Percentiles rank a stretch among this genome's conserved stretches.
Evolutionary conservation across 768 basidiomycete species (phyloP).

Genomic region (Russula ochroleuca): DNA sequence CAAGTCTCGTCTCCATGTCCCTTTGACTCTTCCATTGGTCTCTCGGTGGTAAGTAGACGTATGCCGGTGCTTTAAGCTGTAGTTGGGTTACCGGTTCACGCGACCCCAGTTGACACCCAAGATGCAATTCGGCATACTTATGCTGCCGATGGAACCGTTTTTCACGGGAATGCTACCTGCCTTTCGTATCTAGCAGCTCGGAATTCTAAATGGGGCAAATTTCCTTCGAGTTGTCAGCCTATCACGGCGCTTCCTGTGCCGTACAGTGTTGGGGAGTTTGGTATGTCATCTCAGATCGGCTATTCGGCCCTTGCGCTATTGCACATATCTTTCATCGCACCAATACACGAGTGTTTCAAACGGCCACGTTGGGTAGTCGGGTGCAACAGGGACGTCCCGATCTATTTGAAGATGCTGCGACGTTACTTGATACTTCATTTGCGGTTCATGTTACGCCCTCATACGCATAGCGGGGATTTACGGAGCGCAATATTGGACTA

Average conservation of each 20-base stretch:
- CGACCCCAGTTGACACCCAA: not conserved
- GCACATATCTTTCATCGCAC: not conserved
- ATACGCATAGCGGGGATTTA: not conserved
- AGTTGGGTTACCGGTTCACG: slow-evolving; percentile 2
- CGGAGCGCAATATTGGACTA: not conserved
- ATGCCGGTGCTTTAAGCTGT: not conserved
- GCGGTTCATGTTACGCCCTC: not conserved
- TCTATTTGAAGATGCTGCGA: not conserved
- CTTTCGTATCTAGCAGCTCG: not conserved
- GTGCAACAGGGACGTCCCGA: not conserved
- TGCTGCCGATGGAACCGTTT: not conserved
- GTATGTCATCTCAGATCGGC: not conserved
- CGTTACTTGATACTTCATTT: too few relatives aligned
- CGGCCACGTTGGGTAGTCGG: not conserved
- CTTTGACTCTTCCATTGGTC: not conserved
- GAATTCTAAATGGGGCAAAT: not conserved
- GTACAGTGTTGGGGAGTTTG: not conserved
- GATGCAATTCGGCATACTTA: not conserved
- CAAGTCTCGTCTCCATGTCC: not conserved
- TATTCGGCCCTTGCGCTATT: not conserved
- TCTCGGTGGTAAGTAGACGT: not conserved
- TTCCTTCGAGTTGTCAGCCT: not conserved
- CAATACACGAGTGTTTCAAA: not conserved
- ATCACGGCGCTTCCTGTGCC: not conserved
- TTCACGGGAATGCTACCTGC: not conserved